A percentile compares a stretch with the other conserved stretches of the same genome.
Evolutionary conservation across 1,284 basidiomycete species (phyloP).

Genomic region (Fistulina hepatica): DNA sequence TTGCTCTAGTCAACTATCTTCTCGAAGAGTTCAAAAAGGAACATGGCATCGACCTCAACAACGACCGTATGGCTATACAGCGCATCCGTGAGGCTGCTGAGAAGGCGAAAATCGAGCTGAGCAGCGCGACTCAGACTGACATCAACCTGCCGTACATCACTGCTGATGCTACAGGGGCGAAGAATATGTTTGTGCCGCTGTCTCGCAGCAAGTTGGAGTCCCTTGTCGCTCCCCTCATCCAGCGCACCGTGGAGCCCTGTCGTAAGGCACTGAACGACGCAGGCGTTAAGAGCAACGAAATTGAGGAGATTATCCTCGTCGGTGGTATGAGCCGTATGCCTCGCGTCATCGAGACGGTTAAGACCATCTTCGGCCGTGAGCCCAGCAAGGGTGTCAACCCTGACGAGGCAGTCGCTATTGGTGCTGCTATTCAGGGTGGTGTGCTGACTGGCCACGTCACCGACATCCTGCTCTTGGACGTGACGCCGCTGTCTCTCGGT

Average conservation of each 20-base stretch:
- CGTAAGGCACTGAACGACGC: constrained; percentile 93
- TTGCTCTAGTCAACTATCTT: constrained; percentile 81
- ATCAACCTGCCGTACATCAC: constrained; percentile 97
- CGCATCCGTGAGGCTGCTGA: constrained; percentile 98
- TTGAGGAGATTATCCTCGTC: constrained; percentile 95
- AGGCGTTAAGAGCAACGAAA: constrained; percentile 84
- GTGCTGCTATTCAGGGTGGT: constrained; percentile 90
- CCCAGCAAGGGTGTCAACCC: constrained; percentile 98
- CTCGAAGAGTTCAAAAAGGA: constrained; percentile 94
- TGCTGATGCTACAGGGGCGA: constrained; percentile 86
- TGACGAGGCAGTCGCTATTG: constrained; percentile 90
- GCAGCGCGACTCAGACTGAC: constrained; percentile 88
- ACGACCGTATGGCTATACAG: constrained; percentile 96
- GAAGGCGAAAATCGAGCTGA: constrained; percentile 98
- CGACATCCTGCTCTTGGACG: constrained; percentile 92
- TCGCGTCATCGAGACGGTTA: constrained; percentile 88
- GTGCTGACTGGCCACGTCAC: constrained; percentile 94
- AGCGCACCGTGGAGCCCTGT: constrained; percentile 93
- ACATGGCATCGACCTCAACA: constrained; percentile 68
- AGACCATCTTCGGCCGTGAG: constrained; percentile 83
- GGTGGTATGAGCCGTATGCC: constrained; percentile 99
- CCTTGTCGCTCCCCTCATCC: constrained; percentile 74
- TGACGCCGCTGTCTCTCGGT: constrained; percentile 90
- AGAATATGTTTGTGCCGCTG: constrained; percentile 92
- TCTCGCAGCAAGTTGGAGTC: constrained; percentile 85